These are phyloP conservation scores for Basipetospora chlamydospora DNA, from an alignment of 2,329 filamentous ascomycete genomes.

Conservation along the genomic window DNA sequence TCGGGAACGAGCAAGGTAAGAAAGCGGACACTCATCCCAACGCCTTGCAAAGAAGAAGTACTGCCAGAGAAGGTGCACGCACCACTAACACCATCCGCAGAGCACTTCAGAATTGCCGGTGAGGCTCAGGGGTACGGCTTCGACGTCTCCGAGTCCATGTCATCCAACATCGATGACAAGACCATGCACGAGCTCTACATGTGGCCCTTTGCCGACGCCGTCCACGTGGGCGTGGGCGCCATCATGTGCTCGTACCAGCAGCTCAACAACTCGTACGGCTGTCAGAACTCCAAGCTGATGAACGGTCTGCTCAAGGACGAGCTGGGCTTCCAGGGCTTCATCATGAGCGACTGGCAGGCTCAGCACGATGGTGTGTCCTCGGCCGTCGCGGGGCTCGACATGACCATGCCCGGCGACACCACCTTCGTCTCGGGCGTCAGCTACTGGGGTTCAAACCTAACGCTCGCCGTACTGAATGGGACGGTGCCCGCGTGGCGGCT, in stretches of 20 bases:
- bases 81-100: no score
- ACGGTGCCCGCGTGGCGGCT: conserved; percentile 76
- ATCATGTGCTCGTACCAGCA: conserved; percentile 62
- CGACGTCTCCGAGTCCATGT: conserved; percentile 45
- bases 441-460: conserved; percentile 80
- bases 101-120: conserved; percentile 54
- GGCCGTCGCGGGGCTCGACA: conserved; percentile 62
- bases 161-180: conserved; percentile 54
- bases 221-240: conserved; percentile 49
- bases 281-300: conserved; percentile 63
- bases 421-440: conserved; percentile 56
- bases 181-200: conserved; percentile 63
- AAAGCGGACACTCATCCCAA: not conserved
- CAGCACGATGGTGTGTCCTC: conserved; percentile 55
- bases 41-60: not conserved
- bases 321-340: conserved; percentile 67
- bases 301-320: conserved; percentile 69
- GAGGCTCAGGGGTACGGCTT: conserved; percentile 39
- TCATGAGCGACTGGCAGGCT: conserved; percentile 70
- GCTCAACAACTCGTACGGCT: conserved; percentile 66
- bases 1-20: conserved; percentile 53
- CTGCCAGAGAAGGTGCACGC: not conserved
- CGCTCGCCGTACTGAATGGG: conserved; percentile 75
- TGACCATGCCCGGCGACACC: conserved; percentile 82
- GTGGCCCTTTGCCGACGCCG: conserved; percentile 65